Conservation (phyloP, 2,329 filamentous ascomycete species). For the Trichoderma semiorbis region DNA sequence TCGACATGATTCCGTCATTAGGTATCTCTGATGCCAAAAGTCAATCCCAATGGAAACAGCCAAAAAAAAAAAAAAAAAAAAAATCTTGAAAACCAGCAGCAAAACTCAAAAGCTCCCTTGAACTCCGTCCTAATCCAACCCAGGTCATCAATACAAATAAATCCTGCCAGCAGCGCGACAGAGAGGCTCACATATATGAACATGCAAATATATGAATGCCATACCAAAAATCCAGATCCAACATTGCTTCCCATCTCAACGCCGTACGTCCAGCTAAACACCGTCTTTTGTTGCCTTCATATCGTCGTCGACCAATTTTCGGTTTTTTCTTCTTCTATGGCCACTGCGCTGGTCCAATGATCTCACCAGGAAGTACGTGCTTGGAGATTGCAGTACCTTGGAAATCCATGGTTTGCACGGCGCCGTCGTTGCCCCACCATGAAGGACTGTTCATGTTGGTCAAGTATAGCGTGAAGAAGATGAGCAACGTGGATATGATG, state of each 20-base stretch:
- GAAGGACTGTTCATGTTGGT: constrained; percentile 51
- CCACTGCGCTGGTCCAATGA: constrained; percentile 51
- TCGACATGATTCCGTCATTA: background rate
- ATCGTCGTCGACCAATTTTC: background rate
- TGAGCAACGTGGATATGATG: constrained; percentile 62
- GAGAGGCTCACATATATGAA: background rate
- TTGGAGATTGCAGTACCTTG: constrained; percentile 41
- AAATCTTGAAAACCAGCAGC: background rate
- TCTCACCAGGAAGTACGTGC: constrained; percentile 41
- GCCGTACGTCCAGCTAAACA: constrained; percentile 4
- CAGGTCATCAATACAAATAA: background rate
- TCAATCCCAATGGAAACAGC: background rate
- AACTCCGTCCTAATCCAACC: background rate
- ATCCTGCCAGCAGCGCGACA: background rate
- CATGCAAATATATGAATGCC: background rate
- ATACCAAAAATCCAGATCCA: background rate
- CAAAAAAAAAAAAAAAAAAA: background rate
- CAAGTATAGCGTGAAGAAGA: constrained; percentile 66
- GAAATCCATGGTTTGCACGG: constrained; percentile 47
- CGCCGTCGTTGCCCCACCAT: constrained; percentile 61
- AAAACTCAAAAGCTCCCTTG: background rate
- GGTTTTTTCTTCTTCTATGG: constrained; percentile 22
- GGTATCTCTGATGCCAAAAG: constrained; percentile 3
- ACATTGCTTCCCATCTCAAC: background rate
- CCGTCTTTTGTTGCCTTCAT: background rate